Evolutionary conservation across 2,329 filamentous ascomycete species (phyloP).

Genomic region (Penicillium sp.): DNA sequence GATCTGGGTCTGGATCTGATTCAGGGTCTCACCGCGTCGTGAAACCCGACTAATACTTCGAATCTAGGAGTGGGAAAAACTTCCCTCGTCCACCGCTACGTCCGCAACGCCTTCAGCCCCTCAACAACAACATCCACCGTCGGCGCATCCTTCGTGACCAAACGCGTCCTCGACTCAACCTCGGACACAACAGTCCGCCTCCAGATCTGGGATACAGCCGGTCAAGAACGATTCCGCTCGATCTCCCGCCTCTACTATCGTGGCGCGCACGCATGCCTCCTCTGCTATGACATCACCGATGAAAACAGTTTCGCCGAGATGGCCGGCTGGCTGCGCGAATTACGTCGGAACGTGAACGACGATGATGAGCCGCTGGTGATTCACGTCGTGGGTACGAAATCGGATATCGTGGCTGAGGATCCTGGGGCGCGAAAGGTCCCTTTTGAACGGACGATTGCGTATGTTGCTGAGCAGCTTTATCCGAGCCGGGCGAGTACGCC

Average conservation of each 20-base stretch:
- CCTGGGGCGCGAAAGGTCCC: conserved; percentile 77
- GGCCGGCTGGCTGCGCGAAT: conserved; percentile 84
- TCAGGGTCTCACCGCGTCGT: not conserved
- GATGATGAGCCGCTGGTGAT: conserved; percentile 72
- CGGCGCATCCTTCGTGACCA: conserved; percentile 75
- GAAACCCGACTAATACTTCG: conserved; percentile 4
- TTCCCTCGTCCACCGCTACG: conserved; percentile 51
- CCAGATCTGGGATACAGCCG: conserved; percentile 95
- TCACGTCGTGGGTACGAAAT: conserved; percentile 93
- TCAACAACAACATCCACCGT: conserved; percentile 61
- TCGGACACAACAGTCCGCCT: conserved; percentile 83
- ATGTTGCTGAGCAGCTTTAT: conserved; percentile 87
- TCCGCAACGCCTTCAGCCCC: conserved; percentile 46
- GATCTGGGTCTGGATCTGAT: not conserved
- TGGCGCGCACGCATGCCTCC: conserved; percentile 86
- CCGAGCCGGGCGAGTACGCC: conserved; percentile 67
- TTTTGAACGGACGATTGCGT: conserved; percentile 93
- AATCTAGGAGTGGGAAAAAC: conserved; percentile 51
- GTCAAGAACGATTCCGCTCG: conserved; percentile 90
- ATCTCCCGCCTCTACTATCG: conserved; percentile 96
- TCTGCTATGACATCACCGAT: conserved; percentile 93
- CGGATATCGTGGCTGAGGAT: conserved; percentile 83
- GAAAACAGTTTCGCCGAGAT: conserved; percentile 84
- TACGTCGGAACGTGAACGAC: conserved; percentile 69
- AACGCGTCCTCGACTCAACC: conserved; percentile 77